Base-by-base conservation (phyloP, 1,284 basidiomycete species). In the Tylopilus sp. region DNA sequence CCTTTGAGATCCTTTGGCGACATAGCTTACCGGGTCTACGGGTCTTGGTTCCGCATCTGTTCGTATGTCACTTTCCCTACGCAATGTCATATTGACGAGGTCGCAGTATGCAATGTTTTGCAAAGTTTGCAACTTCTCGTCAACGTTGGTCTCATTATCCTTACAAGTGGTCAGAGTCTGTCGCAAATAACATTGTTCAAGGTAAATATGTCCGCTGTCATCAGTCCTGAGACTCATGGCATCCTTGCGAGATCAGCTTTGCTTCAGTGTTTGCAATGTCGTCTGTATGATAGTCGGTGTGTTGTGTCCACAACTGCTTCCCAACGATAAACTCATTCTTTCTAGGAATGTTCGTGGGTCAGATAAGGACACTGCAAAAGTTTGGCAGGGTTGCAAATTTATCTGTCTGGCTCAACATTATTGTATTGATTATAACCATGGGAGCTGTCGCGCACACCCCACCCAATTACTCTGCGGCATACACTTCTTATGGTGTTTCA, bases 1-100 rank as follows among this genome's bases (percentile, higher is more conserved):
- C 90, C 90, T 2, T 70, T 91, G 47, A 84, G 80, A 67, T 86
- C 85, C 2, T 92, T 90, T 70, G 83, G 82, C 5, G 89, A 91
- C 64, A 78, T 91, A 12, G 85, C 81, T 15, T 83, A 88, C 51
- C 83, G 89, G 44, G 81, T 91, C 53, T 86, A 83, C 57, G 89
- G 89, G 6, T 75, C 62, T 47, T 79, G 80, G 59, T 84, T 86
- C 62, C 80, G 85, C 3, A 81, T 81, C 60, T 1, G 77, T 77
- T 53, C 5, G 75, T 32, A 76, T 72, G 57, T 72, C 68, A 39
- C 53, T 60, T 24, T 26, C 56, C 51, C 53, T 3, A 29, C 24
- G 22, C 44, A 19, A 10, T 47, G 39, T 51, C 6, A 4, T 24
- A 10, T 53, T 61, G 24, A 72, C 29, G 15, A n/a, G 19, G 10